Percentiles rank a stretch among this genome's conserved stretches.
phyloP scores from a whole-genome alignment of 768 basidiomycete genomes.

The Exidia glandulosa region DNA sequence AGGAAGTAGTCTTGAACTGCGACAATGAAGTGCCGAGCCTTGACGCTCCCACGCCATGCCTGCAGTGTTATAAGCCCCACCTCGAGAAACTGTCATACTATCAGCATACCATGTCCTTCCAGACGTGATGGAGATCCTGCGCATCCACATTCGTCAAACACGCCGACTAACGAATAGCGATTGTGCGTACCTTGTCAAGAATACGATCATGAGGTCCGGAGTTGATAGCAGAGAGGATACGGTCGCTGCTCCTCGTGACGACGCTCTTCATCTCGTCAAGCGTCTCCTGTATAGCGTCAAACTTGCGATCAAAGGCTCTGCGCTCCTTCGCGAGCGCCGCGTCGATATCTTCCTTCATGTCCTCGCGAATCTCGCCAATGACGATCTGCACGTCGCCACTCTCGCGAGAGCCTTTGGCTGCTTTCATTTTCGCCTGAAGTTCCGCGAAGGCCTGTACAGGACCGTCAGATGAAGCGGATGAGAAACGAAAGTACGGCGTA shows the following conservation, averaged over 20 bases:
- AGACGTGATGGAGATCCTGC: conserved; percentile 38
- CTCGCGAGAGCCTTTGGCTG: not conserved
- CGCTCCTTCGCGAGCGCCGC: conserved; percentile 27
- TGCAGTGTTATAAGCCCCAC: conserved; percentile 8
- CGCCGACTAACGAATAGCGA: no score
- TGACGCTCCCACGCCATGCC: conserved; percentile 43
- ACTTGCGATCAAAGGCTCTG: conserved; percentile 33
- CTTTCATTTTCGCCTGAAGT: not conserved
- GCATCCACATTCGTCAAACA: no score
- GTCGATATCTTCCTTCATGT: conserved; percentile 18
- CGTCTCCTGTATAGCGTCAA: conserved; percentile 34
- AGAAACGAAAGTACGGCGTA: conserved; percentile 11
- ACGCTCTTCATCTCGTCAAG: conserved; percentile 18
- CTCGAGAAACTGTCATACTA: not conserved
- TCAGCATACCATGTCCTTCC: conserved; percentile 40
- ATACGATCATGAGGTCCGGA: conserved; percentile 37
- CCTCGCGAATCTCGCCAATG: conserved; percentile 4
- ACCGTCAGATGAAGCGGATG: not conserved
- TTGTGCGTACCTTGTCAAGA: conserved; percentile 24
- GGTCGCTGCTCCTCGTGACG: conserved; percentile 24
- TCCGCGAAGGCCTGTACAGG: not conserved
- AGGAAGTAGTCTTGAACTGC: conserved; percentile 27
- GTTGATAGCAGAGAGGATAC: conserved; percentile 28
- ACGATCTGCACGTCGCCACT: not conserved
- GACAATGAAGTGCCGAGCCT: conserved; percentile 39